These are phyloP conservation scores for Aspergillus pseudoglaucus DNA, from an alignment of 2,329 filamentous ascomycete species.

Conservation along the genomic window DNA sequence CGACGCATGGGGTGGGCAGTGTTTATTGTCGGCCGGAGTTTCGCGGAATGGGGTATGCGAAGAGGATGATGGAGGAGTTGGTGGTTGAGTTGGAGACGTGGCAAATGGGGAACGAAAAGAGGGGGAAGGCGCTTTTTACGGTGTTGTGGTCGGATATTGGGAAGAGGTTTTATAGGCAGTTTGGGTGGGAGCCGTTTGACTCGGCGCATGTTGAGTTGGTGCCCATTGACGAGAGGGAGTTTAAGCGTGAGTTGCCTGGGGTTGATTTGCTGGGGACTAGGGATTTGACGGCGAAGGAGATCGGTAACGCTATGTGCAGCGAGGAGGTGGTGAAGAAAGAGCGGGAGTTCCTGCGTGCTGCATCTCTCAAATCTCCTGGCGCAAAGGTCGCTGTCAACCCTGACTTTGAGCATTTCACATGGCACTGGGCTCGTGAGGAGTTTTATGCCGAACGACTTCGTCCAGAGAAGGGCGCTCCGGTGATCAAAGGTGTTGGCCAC, in stretches of 20 bases:
- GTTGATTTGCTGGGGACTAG: conserved; percentile 23
- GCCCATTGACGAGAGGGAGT: conserved; percentile 26
- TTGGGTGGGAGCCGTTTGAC: conserved; percentile 69
- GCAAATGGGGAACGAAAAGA: conserved; percentile 40
- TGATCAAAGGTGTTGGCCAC: conserved; percentile 65
- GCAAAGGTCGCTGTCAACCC: conserved; percentile 62
- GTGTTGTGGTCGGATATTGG: conserved; percentile 84
- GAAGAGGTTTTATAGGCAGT: conserved; percentile 68
- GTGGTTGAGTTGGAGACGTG: conserved; percentile 48
- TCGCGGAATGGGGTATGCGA: conserved; percentile 69
- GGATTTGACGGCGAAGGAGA: conserved; percentile 27
- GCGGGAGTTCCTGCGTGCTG: conserved; percentile 53
- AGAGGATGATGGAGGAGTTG: conserved; percentile 65
- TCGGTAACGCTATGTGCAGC: conserved; percentile 44
- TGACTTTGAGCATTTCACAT: conserved; percentile 60
- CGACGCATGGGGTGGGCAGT: conserved; percentile 67
- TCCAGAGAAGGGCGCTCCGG: conserved; percentile 42
- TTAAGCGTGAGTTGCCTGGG: conserved; percentile 13
- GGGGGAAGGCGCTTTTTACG: conserved; percentile 55
- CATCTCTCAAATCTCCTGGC: conserved; percentile 34
- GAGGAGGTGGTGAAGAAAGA: conserved; percentile 61
- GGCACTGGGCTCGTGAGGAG: conserved; percentile 76
- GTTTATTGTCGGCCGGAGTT: conserved; percentile 67
- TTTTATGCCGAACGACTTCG: conserved; percentile 64
- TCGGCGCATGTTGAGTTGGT: conserved; percentile 66